Base-by-base conservation (phyloP, 768 basidiomycete species). In the Phaeotremella skinneri region DNA sequence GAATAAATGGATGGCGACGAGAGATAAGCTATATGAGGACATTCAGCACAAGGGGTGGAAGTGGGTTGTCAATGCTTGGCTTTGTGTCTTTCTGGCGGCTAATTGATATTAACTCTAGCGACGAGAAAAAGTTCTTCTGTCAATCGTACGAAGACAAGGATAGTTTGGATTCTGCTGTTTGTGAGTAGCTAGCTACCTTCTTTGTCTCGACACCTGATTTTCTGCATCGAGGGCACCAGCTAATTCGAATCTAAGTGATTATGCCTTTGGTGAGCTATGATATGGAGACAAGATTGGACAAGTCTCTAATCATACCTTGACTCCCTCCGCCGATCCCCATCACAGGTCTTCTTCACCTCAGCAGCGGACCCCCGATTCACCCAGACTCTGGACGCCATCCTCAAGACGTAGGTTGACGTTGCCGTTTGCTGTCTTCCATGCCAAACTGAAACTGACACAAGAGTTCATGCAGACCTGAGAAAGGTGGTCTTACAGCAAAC, bases 41-140 rank as follows among this genome's bases (percentile, higher is more conserved):
- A 88, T 98, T 64, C 91, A 92, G 88, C 75, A 82, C 26, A 88
- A 87, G 70, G 89, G 90, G 0, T 96, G 88, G 87, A 89, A 93
- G 66, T 69, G 62, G 61, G 68, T 70, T 4, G 21, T 13, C 11
- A 21, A 41, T 32, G n/a, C 9, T 21, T 5, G 9, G 16, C 2
- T 4, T 43, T 27, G 11, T 20, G 52, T 52, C 11, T 2, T 2
- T 11, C 14, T 43, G 30, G 11, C 2, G 27, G 13, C 23, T 6
- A 47, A 20, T 13, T 6, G 17, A 51, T 49, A 20, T 32, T 25
- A 32, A 30, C 39, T 21, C 29, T 42, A 72, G 67, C 52, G 57
- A 58, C 26, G 67, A 75, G 60, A 67, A 83, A 59, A 78, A 83
- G 67, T 83, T 81, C 75, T 93, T 91, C 68, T 87, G 85, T 21